Base-by-base conservation (phyloP, 1,139 yeast species). In the Chernovozyma sophiae-reginae region DNA sequence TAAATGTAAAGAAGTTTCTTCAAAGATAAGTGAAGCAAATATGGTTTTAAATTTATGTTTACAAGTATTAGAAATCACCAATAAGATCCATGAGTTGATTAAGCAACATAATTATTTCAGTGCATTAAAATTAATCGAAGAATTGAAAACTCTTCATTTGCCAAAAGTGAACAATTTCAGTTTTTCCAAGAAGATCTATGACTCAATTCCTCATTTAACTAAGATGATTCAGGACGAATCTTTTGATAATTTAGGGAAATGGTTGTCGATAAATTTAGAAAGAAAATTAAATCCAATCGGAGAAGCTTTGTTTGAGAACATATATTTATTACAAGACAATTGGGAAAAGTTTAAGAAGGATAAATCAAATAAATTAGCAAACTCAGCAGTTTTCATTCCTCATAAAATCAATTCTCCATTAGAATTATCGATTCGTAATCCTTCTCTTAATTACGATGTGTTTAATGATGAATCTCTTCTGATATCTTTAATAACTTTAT, bases 371-470 rank as follows among this genome's bases (percentile, higher is more conserved):
- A 26, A 26, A 26, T 3, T 25, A 4, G 23, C 36, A 5, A 40
- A 49, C 15, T 45, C 55, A 3, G 38, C 51, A 3, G 53, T 74
- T 15, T 70, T 85, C 40, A 59, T 68, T 11, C 70, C 75, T 15
- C 89, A 78, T 55, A 81, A 82, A 50, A 75, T 90, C 44, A 89
- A 89, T 54, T 85, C 96, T 0, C 87, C 96, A 0, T 86, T 89
- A 6, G 97, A 90, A 56, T 59, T 79, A 12, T 77, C 89, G 4
- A 68, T 84, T 56, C 67, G 95, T 47, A 81, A 78, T 41, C 72
- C 82, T 0, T 60, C 65, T 17, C 49, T 63, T 25, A 59, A 65
- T 41, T 67, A 73, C 41, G 68, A 74, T 43, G 65, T 79, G 0
- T 60, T 78, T 30, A 56, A 66, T 4, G 77, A 75, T 41, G 58